phyloP scores from a whole-genome alignment of 2,329 filamentous ascomycete species.

The Colletotrichum sp. region DNA sequence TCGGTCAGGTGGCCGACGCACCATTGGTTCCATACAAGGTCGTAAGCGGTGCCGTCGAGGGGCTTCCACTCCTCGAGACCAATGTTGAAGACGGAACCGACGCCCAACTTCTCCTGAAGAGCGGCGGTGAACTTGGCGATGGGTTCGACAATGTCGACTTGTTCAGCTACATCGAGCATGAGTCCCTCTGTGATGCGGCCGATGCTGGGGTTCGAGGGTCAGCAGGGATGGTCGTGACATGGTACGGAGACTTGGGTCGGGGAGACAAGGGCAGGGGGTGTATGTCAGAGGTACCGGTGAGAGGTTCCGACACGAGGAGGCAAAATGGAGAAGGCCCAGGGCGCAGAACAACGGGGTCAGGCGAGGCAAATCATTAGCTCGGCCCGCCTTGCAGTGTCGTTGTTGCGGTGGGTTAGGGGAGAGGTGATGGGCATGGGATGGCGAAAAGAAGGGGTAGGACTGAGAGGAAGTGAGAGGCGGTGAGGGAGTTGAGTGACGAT shows the following conservation, averaged over 20 bases:
- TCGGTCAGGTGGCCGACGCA: slow-evolving; percentile 85
- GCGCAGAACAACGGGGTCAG: slow-evolving; percentile 3
- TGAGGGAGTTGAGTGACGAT: neutral
- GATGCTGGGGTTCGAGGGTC: slow-evolving; percentile 58
- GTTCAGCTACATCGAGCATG: slow-evolving; percentile 70
- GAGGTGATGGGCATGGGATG: neutral
- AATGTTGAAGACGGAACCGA: slow-evolving; percentile 69
- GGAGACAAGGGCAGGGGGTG: slow-evolving; percentile 5
- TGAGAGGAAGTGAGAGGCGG: neutral
- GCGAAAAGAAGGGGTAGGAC: neutral
- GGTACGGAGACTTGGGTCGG: slow-evolving; percentile 10
- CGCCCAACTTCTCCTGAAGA: slow-evolving; percentile 62
- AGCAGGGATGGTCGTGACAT: neutral
- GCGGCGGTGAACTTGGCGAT: slow-evolving; percentile 78
- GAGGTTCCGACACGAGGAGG: slow-evolving; percentile 2
- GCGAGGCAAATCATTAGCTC: slow-evolving; percentile 21
- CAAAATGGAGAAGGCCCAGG: neutral
- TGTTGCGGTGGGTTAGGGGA: slow-evolving; percentile 6
- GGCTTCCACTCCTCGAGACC: slow-evolving; percentile 76
- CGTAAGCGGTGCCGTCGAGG: slow-evolving; percentile 60
- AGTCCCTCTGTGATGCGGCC: slow-evolving; percentile 83
- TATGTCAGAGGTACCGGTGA: slow-evolving; percentile 10
- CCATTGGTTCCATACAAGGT: slow-evolving; percentile 91
- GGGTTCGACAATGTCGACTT: slow-evolving; percentile 86
- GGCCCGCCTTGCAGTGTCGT: neutral